These are phyloP conservation scores for Polyplosphaeria fusca DNA, from an alignment of 495 filamentous ascomycete genomes.

Conservation along the genomic window DNA sequence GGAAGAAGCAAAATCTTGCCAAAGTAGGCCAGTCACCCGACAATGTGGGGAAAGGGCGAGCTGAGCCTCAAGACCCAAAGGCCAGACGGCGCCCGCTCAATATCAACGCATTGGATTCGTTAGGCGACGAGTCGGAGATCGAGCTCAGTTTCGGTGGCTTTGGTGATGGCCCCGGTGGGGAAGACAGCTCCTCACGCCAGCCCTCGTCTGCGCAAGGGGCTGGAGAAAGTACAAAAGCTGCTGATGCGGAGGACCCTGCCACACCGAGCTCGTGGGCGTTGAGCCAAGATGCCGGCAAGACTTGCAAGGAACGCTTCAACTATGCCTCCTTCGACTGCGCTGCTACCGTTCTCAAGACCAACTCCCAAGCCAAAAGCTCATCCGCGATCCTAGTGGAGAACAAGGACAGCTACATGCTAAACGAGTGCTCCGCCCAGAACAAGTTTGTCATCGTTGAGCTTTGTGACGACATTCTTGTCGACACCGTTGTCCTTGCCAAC, in stretches of 20 bases:
- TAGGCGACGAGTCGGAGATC: conserved; percentile 89
- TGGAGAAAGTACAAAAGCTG: conserved; percentile 7
- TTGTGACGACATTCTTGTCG: conserved; percentile 89
- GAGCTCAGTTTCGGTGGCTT: conserved; percentile 82
- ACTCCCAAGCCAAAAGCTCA: conserved; percentile 74
- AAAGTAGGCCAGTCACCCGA: conserved; percentile 81
- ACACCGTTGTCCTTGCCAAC: conserved; percentile 93
- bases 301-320: conserved; percentile 92
- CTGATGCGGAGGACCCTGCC: conserved; percentile 42
- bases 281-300: conserved; percentile 89
- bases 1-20: conserved; percentile 91
- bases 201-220: conserved; percentile 2
- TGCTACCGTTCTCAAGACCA: conserved; percentile 88
- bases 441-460: conserved; percentile 92
- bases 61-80: conserved; percentile 42
- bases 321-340: conserved; percentile 97
- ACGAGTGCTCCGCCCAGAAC: conserved; percentile 79
- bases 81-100: conserved; percentile 50
- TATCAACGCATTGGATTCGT: conserved; percentile 64
- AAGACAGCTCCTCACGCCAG: not conserved
- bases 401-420: conserved; percentile 98
- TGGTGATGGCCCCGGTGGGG: conserved; percentile 35
- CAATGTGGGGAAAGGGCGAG: conserved; percentile 55
- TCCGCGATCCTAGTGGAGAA: conserved; percentile 90
- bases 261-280: conserved; percentile 55